These are phyloP conservation scores for Pichia pseudocactophila DNA, from an alignment of 805 yeast genomes.

Conservation along the genomic window DNA sequence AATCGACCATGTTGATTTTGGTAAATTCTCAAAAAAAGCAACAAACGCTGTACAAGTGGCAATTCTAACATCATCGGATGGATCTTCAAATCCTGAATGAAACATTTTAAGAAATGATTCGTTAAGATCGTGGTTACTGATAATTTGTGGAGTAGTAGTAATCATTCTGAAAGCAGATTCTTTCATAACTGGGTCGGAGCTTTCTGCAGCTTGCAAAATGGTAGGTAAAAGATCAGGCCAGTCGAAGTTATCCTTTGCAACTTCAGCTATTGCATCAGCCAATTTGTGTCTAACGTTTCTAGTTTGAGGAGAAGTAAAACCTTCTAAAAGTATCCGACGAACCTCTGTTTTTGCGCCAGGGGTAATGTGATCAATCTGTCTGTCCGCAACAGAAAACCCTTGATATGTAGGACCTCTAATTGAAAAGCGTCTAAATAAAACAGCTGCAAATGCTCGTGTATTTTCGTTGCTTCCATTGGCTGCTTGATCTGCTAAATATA, in stretches of 20 bases:
- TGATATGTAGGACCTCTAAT: conserved; percentile 65
- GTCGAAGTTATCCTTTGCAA: conserved; percentile 60
- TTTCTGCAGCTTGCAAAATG: conserved; percentile 50
- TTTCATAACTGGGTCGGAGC: conserved; percentile 54
- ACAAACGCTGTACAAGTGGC: conserved; percentile 91
- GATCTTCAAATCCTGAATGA: conserved; percentile 72
- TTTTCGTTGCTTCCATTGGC: conserved; percentile 50
- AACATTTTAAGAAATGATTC: conserved; percentile 58
- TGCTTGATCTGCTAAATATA: conserved; percentile 77
- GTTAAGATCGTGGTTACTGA: conserved; percentile 36
- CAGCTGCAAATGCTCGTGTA: conserved; percentile 71
- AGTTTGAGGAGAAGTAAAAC: conserved; percentile 62
- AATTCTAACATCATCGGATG: conserved; percentile 74
- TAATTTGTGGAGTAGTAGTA: conserved; percentile 71
- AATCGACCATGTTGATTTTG: conserved; percentile 68
- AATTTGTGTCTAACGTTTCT: conserved; percentile 80
- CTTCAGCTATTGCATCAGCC: conserved; percentile 89
- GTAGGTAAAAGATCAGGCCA: conserved; percentile 82
- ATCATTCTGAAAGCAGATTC: conserved; percentile 90
- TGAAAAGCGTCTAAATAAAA: conserved; percentile 80
- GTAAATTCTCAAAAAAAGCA: conserved; percentile 74
- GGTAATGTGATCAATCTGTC: conserved; percentile 66
- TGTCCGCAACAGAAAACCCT: conserved; percentile 54
- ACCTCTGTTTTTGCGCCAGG: conserved; percentile 52
- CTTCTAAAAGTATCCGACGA: conserved; percentile 57